Percentiles rank a stretch among this genome's conserved stretches.
Conservation (phyloP, 129 eudicot genomes). For the Lactuca saligna region DNA sequence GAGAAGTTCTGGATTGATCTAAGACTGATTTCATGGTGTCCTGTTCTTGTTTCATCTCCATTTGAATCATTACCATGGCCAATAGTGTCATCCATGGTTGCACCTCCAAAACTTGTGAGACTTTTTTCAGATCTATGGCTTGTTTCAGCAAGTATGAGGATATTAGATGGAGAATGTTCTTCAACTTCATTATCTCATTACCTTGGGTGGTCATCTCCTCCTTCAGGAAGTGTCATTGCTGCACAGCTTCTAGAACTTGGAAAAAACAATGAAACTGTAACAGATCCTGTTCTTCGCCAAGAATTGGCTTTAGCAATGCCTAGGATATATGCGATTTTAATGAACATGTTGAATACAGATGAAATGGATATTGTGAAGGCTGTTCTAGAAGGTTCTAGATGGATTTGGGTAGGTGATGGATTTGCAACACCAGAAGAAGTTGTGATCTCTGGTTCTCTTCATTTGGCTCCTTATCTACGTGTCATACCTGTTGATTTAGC, state of each 20-base stretch:
- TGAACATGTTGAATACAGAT: slow-evolving; percentile 66
- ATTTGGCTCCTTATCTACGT: slow-evolving; percentile 94
- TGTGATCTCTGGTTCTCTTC: slow-evolving; percentile 91
- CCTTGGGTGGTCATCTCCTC: slow-evolving; percentile 93
- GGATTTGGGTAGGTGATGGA: slow-evolving; percentile 99
- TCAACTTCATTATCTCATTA: slow-evolving; percentile 71
- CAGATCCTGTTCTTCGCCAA: slow-evolving; percentile 81
- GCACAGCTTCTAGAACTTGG: slow-evolving; percentile 99
- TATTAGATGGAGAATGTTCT: slow-evolving; percentile 94
- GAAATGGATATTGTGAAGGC: slow-evolving; percentile 96
- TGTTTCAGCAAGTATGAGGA: slow-evolving; percentile 96
- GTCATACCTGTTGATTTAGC: slow-evolving; percentile 95
- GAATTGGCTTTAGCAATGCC: slow-evolving; percentile 94
- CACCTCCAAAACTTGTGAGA: slow-evolving; percentile 96
- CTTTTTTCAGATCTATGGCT: slow-evolving; percentile 81
- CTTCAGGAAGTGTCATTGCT: slow-evolving; percentile 95
- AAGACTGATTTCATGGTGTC: slow-evolving; percentile 87
- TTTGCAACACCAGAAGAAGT: slow-evolving; percentile 95
- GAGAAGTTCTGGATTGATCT: slow-evolving; percentile 95
- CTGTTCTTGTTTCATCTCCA: slow-evolving; percentile 82
- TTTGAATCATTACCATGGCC: slow-evolving; percentile 93
- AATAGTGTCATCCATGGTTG: slow-evolving; percentile 72
- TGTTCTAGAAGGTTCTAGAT: slow-evolving; percentile 90
- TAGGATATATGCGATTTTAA: slow-evolving; percentile 72
- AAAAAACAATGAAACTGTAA: slow-evolving; percentile 80